Conservation (phyloP, 208 protist species). For the Leishmania amazonensis region DNA sequence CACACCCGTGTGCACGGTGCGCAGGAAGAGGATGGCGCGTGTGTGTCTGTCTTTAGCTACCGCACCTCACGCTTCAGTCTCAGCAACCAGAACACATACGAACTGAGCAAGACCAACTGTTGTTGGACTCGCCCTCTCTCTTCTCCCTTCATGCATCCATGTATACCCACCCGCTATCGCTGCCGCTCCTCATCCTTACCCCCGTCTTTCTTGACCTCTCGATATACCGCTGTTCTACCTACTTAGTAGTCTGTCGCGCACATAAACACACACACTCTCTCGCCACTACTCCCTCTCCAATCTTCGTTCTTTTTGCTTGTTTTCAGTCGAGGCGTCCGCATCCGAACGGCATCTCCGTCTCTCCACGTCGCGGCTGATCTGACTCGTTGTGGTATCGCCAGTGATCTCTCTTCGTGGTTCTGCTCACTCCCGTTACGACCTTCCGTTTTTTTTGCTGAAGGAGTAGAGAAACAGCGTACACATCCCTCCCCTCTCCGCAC, state of each 20-base stretch:
- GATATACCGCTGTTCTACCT: not conserved
- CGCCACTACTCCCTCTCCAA: not conserved
- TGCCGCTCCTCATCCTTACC: not conserved
- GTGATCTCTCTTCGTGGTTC: not conserved
- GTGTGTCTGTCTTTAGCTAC: not conserved
- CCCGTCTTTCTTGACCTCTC: not conserved
- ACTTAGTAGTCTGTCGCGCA: not conserved
- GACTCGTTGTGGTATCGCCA: not conserved
- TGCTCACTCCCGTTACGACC: not conserved
- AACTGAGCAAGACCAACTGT: not conserved
- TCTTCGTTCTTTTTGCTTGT: not conserved
- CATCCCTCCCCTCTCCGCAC: not conserved
- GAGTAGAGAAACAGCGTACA: not conserved
- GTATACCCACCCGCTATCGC: not conserved
- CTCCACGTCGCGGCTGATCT: not conserved
- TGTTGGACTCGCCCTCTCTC: not conserved
- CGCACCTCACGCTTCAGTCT: not conserved
- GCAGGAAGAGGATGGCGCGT: not conserved
- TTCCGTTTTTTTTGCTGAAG: constrained; percentile 2
- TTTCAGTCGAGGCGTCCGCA: not conserved
- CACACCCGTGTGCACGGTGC: not conserved
- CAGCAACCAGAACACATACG: not conserved
- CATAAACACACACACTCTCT: not conserved
- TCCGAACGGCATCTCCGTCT: not conserved
- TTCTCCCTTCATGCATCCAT: not conserved